Conservation (phyloP, 805 yeast genomes). For the Yarrowia sp. region DNA sequence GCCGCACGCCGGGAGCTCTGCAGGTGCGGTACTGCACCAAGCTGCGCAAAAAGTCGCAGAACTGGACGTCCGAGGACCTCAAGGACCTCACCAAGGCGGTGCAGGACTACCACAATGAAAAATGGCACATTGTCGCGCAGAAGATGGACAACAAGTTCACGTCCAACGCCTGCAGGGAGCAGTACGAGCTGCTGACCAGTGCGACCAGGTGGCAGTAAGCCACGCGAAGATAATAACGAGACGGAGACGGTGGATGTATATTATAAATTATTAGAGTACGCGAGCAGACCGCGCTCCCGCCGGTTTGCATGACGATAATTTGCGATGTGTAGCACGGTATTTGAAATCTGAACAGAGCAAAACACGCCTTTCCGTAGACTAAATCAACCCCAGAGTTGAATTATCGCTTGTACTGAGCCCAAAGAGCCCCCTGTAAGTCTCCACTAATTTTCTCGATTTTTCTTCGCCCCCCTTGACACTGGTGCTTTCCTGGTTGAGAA, state of each 20-base stretch:
- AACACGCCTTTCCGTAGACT: too few species aligned
- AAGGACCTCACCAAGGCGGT: constrained; percentile 30
- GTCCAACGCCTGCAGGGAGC: constrained; percentile 30
- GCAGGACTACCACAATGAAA: constrained; percentile 32
- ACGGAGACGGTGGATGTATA: neutral
- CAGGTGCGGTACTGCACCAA: constrained; percentile 50
- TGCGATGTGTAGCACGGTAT: too few species aligned
- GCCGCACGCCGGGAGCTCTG: constrained; percentile 79
- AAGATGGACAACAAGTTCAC: constrained; percentile 32
- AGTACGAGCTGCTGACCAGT: constrained; percentile 27
- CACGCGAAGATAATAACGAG: neutral
- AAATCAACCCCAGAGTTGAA: too few species aligned
- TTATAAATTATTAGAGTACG: constrained; percentile 20
- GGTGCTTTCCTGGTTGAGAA: too few species aligned
- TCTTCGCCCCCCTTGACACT: too few species aligned
- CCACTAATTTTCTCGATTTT: too few species aligned
- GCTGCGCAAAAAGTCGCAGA: constrained; percentile 30
- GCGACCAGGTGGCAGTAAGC: constrained; percentile 16
- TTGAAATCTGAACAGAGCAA: too few species aligned
- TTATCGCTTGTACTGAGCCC: too few species aligned
- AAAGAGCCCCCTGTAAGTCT: too few species aligned
- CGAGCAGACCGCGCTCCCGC: neutral
- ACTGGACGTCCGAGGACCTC: constrained; percentile 32
- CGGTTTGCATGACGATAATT: too few species aligned
- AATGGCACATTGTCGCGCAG: constrained; percentile 32